These are phyloP conservation scores for Massarina eburnea DNA, from an alignment of 2,329 filamentous ascomycete species.

Conservation along the genomic window DNA sequence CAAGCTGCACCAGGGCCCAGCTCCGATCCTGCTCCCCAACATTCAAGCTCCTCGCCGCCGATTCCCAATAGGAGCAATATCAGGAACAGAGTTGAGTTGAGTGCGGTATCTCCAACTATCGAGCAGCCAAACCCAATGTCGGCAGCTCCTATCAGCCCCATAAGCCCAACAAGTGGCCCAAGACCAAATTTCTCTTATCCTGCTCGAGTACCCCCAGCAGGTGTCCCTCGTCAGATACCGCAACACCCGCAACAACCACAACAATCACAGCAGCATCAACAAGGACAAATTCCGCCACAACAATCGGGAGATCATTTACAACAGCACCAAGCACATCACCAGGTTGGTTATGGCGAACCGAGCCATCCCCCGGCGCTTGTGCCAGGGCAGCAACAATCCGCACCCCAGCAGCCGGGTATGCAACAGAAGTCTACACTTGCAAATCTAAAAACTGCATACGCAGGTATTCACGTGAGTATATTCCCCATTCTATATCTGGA, in stretches of 20 bases:
- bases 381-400: conserved; percentile 24
- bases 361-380: conserved; percentile 24
- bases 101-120: conserved; percentile 35
- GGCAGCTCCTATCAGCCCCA: conserved; percentile 27
- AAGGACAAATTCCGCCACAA: background rate
- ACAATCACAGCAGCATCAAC: background rate
- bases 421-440: conserved; percentile 30
- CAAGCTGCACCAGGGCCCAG: conserved; percentile 8
- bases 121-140: conserved; percentile 37
- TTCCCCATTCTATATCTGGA: background rate
- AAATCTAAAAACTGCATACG: conserved; percentile 37
- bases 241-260: conserved; percentile 9
- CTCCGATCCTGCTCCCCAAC: conserved; percentile 1
- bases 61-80: conserved; percentile 41
- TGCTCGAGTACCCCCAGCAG: conserved; percentile 32
- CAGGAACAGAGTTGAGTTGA: conserved; percentile 36
- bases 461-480: conserved; percentile 38
- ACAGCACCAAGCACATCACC: conserved; percentile 18
- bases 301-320: conserved; percentile 13
- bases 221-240: conserved; percentile 33
- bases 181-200: conserved; percentile 41
- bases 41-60: conserved; percentile 27
- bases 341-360: conserved; percentile 15
- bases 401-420: background rate
- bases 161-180: conserved; percentile 30